Conservation (phyloP, 2,329 filamentous ascomycete genomes). For the Calonectria montana region DNA sequence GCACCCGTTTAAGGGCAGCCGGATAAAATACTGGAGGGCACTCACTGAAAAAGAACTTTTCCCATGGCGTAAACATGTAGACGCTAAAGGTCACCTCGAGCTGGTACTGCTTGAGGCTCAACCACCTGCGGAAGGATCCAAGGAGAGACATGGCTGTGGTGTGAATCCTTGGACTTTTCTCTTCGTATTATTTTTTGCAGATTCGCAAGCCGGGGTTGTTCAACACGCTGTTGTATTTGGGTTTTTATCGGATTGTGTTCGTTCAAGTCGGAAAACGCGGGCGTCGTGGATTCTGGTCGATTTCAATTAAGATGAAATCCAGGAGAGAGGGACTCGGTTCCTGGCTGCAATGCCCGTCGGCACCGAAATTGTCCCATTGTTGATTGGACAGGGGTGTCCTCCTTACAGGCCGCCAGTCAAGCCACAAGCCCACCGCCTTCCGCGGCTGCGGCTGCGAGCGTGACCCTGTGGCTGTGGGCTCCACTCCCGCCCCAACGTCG, state of each 20-base stretch:
- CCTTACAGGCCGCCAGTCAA: neutral
- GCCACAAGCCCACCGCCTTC: constrained; percentile 7
- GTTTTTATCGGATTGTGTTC: neutral
- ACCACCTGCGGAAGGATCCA: constrained; percentile 78
- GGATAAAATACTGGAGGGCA: constrained; percentile 25
- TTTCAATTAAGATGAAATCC: constrained; percentile 13
- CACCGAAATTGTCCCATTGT: constrained; percentile 24
- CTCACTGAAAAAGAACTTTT: constrained; percentile 98
- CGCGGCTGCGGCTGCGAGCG: constrained; percentile 1
- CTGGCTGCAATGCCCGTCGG: constrained; percentile 12
- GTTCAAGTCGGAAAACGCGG: neutral
- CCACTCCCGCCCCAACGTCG: constrained; percentile 10
- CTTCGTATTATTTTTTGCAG: neutral
- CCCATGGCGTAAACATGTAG: constrained; percentile 96
- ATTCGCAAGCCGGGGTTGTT: neutral
- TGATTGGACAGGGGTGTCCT: constrained; percentile 14
- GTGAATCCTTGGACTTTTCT: neutral
- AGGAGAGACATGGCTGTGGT: constrained; percentile 50
- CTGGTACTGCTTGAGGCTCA: constrained; percentile 96
- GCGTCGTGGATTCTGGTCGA: constrained; percentile 3
- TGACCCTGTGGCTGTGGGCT: neutral
- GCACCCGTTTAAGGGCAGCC: neutral
- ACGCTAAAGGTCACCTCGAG: constrained; percentile 97
- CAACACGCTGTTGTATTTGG: neutral
- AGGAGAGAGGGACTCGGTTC: constrained; percentile 15